Evolutionary conservation across 2,329 filamentous ascomycete species (phyloP).

Genomic region (Phialocephala sp.): DNA sequence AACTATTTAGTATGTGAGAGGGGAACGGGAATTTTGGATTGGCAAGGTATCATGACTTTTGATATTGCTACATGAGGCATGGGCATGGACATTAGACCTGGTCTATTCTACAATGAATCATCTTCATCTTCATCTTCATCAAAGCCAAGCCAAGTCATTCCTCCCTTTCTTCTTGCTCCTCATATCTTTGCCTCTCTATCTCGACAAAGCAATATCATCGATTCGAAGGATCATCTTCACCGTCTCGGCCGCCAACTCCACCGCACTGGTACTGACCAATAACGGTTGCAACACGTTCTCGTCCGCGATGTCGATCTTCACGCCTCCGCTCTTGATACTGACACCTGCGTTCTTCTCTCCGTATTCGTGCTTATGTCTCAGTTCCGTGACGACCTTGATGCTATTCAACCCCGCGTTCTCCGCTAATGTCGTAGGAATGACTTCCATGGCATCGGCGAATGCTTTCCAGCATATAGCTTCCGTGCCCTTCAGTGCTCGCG

Average conservation of each 20-base stretch:
- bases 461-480: slow-evolving; percentile 99
- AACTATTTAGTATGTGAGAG: too few species aligned
- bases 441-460: slow-evolving; percentile 96
- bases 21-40: too few species aligned
- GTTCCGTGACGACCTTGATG: slow-evolving; percentile 97
- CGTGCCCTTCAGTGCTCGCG: slow-evolving; percentile 84
- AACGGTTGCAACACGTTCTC: slow-evolving; percentile 97
- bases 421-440: slow-evolving; percentile 93
- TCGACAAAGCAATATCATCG: slow-evolving; percentile 38
- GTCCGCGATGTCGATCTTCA: slow-evolving; percentile 95
- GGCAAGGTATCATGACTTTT: slow-evolving; percentile 20
- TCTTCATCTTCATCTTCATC: slow-evolving; percentile 20
- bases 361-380: slow-evolving; percentile 91
- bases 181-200: slow-evolving; percentile 28
- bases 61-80: slow-evolving; percentile 30
- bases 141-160: background rate
- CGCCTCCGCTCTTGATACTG: slow-evolving; percentile 96
- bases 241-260: slow-evolving; percentile 96
- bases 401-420: slow-evolving; percentile 98
- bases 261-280: slow-evolving; percentile 94
- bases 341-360: slow-evolving; percentile 96
- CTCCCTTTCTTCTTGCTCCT: background rate
- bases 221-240: slow-evolving; percentile 66
- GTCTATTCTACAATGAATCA: slow-evolving; percentile 30
- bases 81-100: background rate